Base-by-base conservation (phyloP, 2,329 filamentous ascomycete species). In the Penicillium fuscoglaucum region DNA sequence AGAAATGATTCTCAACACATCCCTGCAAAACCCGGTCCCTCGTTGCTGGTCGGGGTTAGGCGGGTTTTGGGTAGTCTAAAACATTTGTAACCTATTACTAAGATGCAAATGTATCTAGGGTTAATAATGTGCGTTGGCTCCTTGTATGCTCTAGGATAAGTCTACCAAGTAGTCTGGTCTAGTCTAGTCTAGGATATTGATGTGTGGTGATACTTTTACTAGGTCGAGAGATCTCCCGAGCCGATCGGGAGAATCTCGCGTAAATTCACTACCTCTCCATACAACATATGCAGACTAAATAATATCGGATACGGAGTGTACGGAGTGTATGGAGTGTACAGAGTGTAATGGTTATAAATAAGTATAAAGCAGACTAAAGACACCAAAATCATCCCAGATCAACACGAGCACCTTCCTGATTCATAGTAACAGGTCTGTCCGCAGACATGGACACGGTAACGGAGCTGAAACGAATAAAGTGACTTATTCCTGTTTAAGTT, bases 191-290 rank as follows among this genome's bases (percentile, higher is more conserved):
- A 31, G 41, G 41, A 17, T 19, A 43, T 10, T 8, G n/a, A 21
- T 52, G 21, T 40, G n/a, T 15, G 8, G 3, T 21, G 17, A 33
- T 28, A 5, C 17, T 21, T 44, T 31, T 10, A 26, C 45, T 51
- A 21, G n/a, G 48, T 19, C 28, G 10, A 44, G n/a, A 21, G 10
- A 46, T 29, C 31, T 33, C 35, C 28, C 46, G n/a, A 56, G 39
- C 24, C 54, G 54, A 56, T 56, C 39, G 53, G 12, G 10, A 8
- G 6, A 48, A 54, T 28, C 29, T 31, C 26, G n/a, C 19, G 41
- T 28, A 8, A 46, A 19, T 12, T 7, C 2, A 13, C 7, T 28
- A 10, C 19, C 19, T 21, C 35, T 19, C 17, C 15, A 6, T 21
- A 21, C 19, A 21, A 21, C 19, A 21, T 37, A 55, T 50, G 28